Evolutionary conservation across 1,284 basidiomycete species (phyloP), one percentile per base, ranked within the genome.

Genomic region (Ceratobasidium sp.): DNA sequence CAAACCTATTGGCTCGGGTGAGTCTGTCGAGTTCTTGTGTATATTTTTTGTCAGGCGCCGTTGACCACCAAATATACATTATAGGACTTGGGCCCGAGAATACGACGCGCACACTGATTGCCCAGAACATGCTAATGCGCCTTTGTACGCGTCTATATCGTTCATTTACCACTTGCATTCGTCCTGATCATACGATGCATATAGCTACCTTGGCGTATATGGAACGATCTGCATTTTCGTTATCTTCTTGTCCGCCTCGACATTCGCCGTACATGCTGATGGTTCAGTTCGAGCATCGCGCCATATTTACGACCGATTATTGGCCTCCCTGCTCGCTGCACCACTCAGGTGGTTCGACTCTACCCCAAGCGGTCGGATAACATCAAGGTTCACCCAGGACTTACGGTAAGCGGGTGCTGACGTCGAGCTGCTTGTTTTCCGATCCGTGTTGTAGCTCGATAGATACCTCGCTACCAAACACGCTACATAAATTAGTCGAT

Each of bases 271-370:
- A 21, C 84, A 80, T 77, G 78, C 85, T 28, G 77, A 80, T 32
- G 85, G 85, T 8, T 78, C 82, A 52, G 76, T 86, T 67, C 79
- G 82, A 10, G 90, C 90, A 1, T 88, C 88, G 1, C 82, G 84
- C 65, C 79, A 79, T 21, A 84, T 92, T 9, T 90, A 92, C 76
- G 77, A 80, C 52, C 79, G 80, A 52, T 84, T 93, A 28, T 79
- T 91, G n/a, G 78, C 84, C 26, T 82, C 84, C 9, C 82, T 91
- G 14, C 82, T 90, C 18, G 84, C 85, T 1, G 85, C 88, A 0
- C 88, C 86, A 6, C 79, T 88, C 71, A 81, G 81, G 21, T 83
- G 81, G 78, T 70, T 83, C 8, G 82, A 84, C 72, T 76, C 78
- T 18, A 83, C 82, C 2, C 83, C 83, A 0, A 77, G 81, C 5